Percentiles rank a stretch among this genome's conserved stretches.
These are phyloP conservation scores for Nematodospora anomalae DNA, from an alignment of 1,139 yeast species.

Conservation along the genomic window DNA sequence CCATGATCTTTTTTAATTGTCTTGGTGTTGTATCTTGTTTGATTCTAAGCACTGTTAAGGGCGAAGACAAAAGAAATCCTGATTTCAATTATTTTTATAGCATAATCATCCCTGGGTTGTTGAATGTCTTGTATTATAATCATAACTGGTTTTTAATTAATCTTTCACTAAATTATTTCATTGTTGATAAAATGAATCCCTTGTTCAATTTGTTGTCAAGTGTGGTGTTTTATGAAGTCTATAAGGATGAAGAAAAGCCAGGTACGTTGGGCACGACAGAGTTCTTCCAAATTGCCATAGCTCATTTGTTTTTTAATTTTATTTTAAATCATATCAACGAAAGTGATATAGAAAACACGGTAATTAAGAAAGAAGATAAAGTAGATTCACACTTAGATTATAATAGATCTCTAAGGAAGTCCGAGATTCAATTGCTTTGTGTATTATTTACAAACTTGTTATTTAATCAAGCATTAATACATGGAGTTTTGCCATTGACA, in stretches of 20 bases:
- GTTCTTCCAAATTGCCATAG: conserved; percentile 25
- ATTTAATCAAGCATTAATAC: conserved; percentile 22
- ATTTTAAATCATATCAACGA: conserved; percentile 31
- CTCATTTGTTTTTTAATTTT: conserved; percentile 26
- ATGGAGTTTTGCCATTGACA: conserved; percentile 24
- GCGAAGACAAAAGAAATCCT: conserved; percentile 27
- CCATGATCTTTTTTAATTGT: conserved; percentile 35
- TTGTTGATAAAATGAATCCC: conserved; percentile 34
- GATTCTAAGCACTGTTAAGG: conserved; percentile 28
- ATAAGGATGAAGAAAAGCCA: conserved; percentile 22
- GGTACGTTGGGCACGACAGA: conserved; percentile 18
- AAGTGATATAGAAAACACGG: conserved; percentile 20
- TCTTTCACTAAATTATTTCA: conserved; percentile 38
- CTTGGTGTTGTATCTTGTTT: conserved; percentile 35
- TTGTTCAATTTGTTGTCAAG: conserved; percentile 31
- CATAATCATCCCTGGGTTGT: conserved; percentile 32
- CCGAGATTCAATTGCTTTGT: conserved; percentile 40
- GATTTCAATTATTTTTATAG: conserved; percentile 42
- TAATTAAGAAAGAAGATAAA: conserved; percentile 12
- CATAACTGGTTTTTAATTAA: conserved; percentile 31
- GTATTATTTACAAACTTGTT: conserved; percentile 32
- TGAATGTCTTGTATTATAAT: conserved; percentile 22
- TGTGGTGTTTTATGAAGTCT: conserved; percentile 31
- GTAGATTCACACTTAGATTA: conserved; percentile 17
- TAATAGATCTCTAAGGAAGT: conserved; percentile 27